Base-by-base conservation (phyloP, 768 basidiomycete genomes). In the Xanthoconium stramineum region DNA sequence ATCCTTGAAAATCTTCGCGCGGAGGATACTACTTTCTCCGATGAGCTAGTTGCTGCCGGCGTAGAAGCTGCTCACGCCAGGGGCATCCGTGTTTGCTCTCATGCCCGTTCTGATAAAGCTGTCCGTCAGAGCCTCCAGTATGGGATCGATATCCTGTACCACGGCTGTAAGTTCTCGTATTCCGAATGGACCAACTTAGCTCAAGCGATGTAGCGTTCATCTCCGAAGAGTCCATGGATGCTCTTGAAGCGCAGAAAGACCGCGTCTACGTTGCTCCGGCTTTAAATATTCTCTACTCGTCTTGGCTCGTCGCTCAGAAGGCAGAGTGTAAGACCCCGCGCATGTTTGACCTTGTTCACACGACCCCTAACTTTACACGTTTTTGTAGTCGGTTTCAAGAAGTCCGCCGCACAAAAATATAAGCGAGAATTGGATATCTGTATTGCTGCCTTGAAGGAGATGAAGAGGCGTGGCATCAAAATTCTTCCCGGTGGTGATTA, bases 401-500 rank as follows among this genome's bases (percentile, higher is more conserved):
- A 55, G 52, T 53, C 60, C 39, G 46, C 29, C 3, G 62, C 51
- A 3, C 49, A 28, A n/a, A 67, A 60, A 9, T 75, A 68, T 33
- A 62, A 54, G 32, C 63, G 73, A 12, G 74, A 75, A 35, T 51
- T 74, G 6, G 73, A 70, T 24, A 66, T 73, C 24, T 68, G 67
- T 15, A 58, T 73, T 11, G 67, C 69, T 12, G 73, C 65, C 7
- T 39, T 74, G 49, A 72, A 73, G 47, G 74, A 73, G 54, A 74
- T 75, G 74, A 68, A 68, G 53, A 67, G 24, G 28, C 69, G 73
- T 0, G 74, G 72, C 1, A 70, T 74, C 42, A 74, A 69, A 53
- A 32, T 75, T 28, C 68, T 75, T 44, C 73, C 74, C 1, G 74
- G 74, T 0, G 74, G 73, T 24, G 74, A 75, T 52, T 75, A 75